Evolutionary conservation across 148 eudicot species (phyloP).

Genomic region (Fallopia convolvulus): DNA sequence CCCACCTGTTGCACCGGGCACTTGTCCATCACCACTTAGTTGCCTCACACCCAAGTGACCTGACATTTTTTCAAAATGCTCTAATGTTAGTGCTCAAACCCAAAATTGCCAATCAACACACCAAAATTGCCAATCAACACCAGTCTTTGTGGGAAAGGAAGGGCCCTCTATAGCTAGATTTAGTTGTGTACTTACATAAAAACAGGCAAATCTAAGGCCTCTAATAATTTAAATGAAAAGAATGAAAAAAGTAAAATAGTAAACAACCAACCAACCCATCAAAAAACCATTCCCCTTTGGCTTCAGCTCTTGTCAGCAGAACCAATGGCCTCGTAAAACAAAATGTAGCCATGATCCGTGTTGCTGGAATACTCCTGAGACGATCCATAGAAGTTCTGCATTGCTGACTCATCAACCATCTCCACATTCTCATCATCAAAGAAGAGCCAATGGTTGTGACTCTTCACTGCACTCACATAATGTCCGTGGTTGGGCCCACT

Average conservation of each 20-base stretch:
- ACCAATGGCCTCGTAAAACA: constrained; percentile 46
- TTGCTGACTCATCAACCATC: constrained; percentile 80
- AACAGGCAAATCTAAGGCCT: background rate
- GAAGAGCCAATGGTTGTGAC: constrained; percentile 83
- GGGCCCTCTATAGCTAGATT: background rate
- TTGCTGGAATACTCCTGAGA: constrained; percentile 81
- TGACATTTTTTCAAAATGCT: too few relatives aligned
- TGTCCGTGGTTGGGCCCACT: constrained; percentile 87
- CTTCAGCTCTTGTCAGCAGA: constrained; percentile 2
- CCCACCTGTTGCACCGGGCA: too few relatives aligned
- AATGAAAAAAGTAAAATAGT: background rate
- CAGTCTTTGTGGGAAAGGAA: background rate
- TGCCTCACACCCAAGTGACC: too few relatives aligned
- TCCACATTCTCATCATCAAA: constrained; percentile 87
- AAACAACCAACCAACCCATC: background rate
- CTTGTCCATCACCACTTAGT: too few relatives aligned
- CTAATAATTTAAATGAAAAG: background rate
- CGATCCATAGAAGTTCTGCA: constrained; percentile 82
- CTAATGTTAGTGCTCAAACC: background rate
- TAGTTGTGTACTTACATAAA: background rate
- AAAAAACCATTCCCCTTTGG: background rate
- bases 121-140: background rate
- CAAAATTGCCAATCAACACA: background rate
- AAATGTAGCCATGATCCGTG: constrained; percentile 84
- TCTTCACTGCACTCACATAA: constrained; percentile 80